Evolutionary conservation across 805 yeast genomes (phyloP).

Genomic region (Brettanomyces anomalus): DNA sequence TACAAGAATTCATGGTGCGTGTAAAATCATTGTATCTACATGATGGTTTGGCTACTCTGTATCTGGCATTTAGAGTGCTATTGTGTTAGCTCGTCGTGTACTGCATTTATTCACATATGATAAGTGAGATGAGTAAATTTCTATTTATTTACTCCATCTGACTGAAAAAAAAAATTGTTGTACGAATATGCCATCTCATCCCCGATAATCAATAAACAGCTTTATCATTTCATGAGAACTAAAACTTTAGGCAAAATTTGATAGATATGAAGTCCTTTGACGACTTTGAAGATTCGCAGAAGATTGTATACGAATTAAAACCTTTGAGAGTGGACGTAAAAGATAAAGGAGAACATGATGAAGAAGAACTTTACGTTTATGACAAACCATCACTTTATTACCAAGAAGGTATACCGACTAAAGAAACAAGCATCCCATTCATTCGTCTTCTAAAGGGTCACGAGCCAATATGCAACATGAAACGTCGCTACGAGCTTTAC

Average conservation of each 20-base stretch:
- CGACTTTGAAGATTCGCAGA: slow-evolving; percentile 24
- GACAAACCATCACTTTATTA: slow-evolving; percentile 8
- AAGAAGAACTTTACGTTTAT: not conserved
- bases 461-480: slow-evolving; percentile 30
- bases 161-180: too few relatives aligned
- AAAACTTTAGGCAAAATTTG: too few relatives aligned
- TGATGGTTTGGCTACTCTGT: too few relatives aligned
- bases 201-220: not conserved
- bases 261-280: slow-evolving; percentile 6
- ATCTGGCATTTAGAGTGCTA: too few relatives aligned
- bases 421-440: slow-evolving; percentile 28
- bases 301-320: slow-evolving; percentile 21
- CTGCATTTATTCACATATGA: too few relatives aligned
- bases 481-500: slow-evolving; percentile 33
- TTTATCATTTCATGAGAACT: not conserved
- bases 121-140: too few relatives aligned
- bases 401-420: slow-evolving; percentile 14
- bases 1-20: too few relatives aligned
- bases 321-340: not conserved
- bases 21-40: too few relatives aligned
- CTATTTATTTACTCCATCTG: too few relatives aligned
- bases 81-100: too few relatives aligned
- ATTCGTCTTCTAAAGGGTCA: slow-evolving; percentile 33
- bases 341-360: not conserved
- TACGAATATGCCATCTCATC: too few relatives aligned